phyloP scores from a whole-genome alignment of 1,284 basidiomycete genomes.

The Pseudozyma sp. region DNA sequence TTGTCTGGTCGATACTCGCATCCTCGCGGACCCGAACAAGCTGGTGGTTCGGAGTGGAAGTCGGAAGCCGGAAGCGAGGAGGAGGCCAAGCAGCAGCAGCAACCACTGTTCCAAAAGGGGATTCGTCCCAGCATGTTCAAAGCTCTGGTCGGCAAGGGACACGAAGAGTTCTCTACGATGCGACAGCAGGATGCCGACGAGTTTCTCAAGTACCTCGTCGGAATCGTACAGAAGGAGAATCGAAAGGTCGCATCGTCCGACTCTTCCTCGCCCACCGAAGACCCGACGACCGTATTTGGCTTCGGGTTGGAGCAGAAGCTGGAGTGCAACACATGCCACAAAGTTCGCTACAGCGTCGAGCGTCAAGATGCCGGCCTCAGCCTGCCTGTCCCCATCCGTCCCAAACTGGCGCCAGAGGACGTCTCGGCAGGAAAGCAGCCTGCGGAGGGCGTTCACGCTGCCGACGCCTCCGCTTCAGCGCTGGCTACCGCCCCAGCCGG shows the following conservation, averaged over 20 bases:
- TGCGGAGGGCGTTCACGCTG: slow-evolving; percentile 44
- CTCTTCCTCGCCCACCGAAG: slow-evolving; percentile 21
- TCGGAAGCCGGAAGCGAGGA: slow-evolving; percentile 7
- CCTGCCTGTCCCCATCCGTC: slow-evolving; percentile 77
- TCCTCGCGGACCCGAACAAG: slow-evolving; percentile 70
- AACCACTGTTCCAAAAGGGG: slow-evolving; percentile 80
- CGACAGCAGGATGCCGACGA: slow-evolving; percentile 96
- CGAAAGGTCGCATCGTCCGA: slow-evolving; percentile 17
- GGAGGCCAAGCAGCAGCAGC: slow-evolving; percentile 22
- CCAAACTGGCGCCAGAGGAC: slow-evolving; percentile 11
- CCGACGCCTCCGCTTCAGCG: background rate
- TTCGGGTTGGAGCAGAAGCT: slow-evolving; percentile 78
- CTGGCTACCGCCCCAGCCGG: slow-evolving; percentile 4
- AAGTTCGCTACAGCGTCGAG: slow-evolving; percentile 90
- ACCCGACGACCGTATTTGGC: slow-evolving; percentile 79
- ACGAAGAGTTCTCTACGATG: slow-evolving; percentile 96
- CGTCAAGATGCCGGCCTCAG: slow-evolving; percentile 79
- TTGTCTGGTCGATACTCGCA: slow-evolving; percentile 90
- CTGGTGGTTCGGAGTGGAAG: slow-evolving; percentile 13
- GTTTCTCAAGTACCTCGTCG: slow-evolving; percentile 86
- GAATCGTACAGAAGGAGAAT: slow-evolving; percentile 74
- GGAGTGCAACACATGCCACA: slow-evolving; percentile 79
- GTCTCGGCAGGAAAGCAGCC: slow-evolving; percentile 70
- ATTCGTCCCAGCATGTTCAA: slow-evolving; percentile 88
- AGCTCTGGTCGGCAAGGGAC: slow-evolving; percentile 87